Evolutionary conservation across 345 rosid species (phyloP), one percentile per base, ranked within the genome.

Genomic region (Pistacia integerrima): DNA sequence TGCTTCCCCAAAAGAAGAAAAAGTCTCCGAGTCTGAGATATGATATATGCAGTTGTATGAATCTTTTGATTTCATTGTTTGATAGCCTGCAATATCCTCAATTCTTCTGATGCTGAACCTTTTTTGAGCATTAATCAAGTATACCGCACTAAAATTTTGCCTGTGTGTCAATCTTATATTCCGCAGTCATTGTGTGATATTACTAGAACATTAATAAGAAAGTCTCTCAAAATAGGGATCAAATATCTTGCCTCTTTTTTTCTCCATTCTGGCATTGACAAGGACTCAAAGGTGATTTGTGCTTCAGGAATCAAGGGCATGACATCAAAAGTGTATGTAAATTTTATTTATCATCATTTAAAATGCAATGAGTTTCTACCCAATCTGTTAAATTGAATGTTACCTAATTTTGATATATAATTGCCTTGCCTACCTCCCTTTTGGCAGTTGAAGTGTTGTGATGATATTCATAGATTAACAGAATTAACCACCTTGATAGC

Each of bases 1-100:
- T 73, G 98, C 99, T 38, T 92, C 94, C 33, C 93, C 94, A 46
- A 92, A 91, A 78, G 93, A 91, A 75, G 98, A 91, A 78, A 93
- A 84, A 74, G 52, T 54, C 75, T 82, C 89, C 25, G 89, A 90
- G 22, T 44, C 87, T 35, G 92, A 91, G 33, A 73, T 75, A 64
- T 88, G 78, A 83, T 48, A 8, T n/a, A 0, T 20, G 33, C 1
- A 0, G 17, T 20, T 48, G 1, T 41, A 13, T 72, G 22, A 38
- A 8, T 13, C 10, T 60, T 33, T 69, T 51, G 46, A 57, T 72
- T 13, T 58, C 55, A 22, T 44, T 61, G 22, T 49, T 51, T 10
- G 35, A 30, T 62, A 49, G 30, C 48, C 18, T 30, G 33, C 14
- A 22, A 8, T 58, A 7, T 59, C 55, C 20, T 56, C 13, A 16